Evolutionary conservation across 2,329 filamentous ascomycete species (phyloP).

Genomic region (Xylariaceae sp.): DNA sequence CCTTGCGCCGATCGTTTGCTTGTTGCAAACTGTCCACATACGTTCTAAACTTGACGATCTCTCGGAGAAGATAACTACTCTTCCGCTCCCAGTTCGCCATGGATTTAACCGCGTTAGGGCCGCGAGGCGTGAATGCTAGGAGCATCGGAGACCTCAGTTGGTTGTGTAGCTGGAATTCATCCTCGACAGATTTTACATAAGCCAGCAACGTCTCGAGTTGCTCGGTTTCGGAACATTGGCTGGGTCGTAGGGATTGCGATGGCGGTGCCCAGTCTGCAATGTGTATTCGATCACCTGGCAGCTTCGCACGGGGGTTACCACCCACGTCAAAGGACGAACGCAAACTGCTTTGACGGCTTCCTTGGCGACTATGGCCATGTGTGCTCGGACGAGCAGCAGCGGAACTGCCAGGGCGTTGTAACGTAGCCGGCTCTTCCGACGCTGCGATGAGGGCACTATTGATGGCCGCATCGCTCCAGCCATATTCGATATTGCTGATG

Average conservation of each 20-base stretch:
- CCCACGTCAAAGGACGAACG: slow-evolving; percentile 61
- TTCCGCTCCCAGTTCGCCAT: slow-evolving; percentile 98
- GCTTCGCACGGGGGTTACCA: slow-evolving; percentile 53
- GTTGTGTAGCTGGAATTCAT: slow-evolving; percentile 81
- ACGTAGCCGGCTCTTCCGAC: slow-evolving; percentile 43
- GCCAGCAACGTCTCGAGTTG: slow-evolving; percentile 68
- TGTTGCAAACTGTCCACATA: slow-evolving; percentile 81
- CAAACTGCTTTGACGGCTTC: slow-evolving; percentile 38
- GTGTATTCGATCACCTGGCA: slow-evolving; percentile 77
- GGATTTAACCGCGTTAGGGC: slow-evolving; percentile 72
- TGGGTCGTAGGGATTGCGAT: slow-evolving; percentile 82
- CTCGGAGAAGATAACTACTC: slow-evolving; percentile 80
- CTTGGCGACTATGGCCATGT: slow-evolving; percentile 42
- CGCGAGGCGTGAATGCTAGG: slow-evolving; percentile 79
- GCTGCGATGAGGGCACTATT: slow-evolving; percentile 51
- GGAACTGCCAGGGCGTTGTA: slow-evolving; percentile 47
- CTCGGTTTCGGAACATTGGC: slow-evolving; percentile 69
- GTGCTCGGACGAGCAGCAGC: slow-evolving; percentile 42
- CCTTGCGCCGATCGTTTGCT: slow-evolving; percentile 63
- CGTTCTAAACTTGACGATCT: slow-evolving; percentile 94
- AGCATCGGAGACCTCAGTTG: slow-evolving; percentile 81
- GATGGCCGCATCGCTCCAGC: slow-evolving; percentile 84
- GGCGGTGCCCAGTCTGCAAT: slow-evolving; percentile 89
- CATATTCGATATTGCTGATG: slow-evolving; percentile 95
- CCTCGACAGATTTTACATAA: slow-evolving; percentile 82